A percentile compares a stretch with the other conserved stretches of the same genome.
Conservation (phyloP, 805 yeast genomes). For the Yamadazyma phyllophila region DNA sequence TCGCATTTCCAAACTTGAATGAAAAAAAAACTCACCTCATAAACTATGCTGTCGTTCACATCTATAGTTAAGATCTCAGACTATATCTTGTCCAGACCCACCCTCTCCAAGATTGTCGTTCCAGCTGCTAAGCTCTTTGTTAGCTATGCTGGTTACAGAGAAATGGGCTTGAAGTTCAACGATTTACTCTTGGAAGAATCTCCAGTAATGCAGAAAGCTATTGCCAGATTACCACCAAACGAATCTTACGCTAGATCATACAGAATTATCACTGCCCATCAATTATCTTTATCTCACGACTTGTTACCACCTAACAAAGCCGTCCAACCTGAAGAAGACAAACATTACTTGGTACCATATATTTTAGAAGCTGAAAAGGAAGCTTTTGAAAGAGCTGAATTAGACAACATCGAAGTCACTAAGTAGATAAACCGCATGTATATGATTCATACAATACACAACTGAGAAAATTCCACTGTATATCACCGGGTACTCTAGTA, state of each 20-base stretch:
- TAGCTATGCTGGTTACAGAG: slow-evolving; percentile 86
- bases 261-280: slow-evolving; percentile 92
- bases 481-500: too few species aligned
- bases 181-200: slow-evolving; percentile 87
- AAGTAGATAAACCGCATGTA: slow-evolving; percentile 4
- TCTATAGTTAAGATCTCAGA: slow-evolving; percentile 73
- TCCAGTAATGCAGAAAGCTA: slow-evolving; percentile 81
- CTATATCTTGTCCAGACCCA: slow-evolving; percentile 76
- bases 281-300: slow-evolving; percentile 78
- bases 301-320: slow-evolving; percentile 79
- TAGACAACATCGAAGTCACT: slow-evolving; percentile 67
- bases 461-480: too few species aligned
- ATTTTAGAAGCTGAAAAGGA: slow-evolving; percentile 93
- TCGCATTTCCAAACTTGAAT: slow-evolving; percentile 11
- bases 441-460: background rate
- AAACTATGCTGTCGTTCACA: slow-evolving; percentile 57
- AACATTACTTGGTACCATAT: slow-evolving; percentile 81
- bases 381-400: slow-evolving; percentile 79
- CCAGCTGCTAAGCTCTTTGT: slow-evolving; percentile 79
- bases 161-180: slow-evolving; percentile 86
- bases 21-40: slow-evolving; percentile 5
- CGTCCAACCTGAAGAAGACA: slow-evolving; percentile 75
- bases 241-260: slow-evolving; percentile 88
- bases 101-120: slow-evolving; percentile 67
- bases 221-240: slow-evolving; percentile 79